These are phyloP conservation scores for Rhynchosporium graminicola DNA, from an alignment of 2,329 filamentous ascomycete genomes.

Conservation along the genomic window DNA sequence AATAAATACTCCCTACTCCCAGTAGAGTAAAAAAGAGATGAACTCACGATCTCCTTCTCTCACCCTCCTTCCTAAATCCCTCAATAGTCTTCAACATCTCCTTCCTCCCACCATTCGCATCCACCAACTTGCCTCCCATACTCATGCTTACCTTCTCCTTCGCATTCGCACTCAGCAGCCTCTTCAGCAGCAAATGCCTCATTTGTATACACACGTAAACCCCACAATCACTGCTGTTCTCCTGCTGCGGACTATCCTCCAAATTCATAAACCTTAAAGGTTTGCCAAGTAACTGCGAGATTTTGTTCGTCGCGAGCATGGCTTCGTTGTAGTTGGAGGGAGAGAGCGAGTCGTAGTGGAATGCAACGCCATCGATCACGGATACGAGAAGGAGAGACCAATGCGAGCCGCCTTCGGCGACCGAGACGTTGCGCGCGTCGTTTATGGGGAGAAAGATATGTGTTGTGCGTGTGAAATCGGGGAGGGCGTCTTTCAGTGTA, in stretches of 20 bases:
- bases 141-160: constrained; percentile 93
- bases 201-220: constrained; percentile 96
- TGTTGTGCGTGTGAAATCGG: constrained; percentile 76
- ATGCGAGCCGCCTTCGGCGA: constrained; percentile 88
- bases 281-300: constrained; percentile 67
- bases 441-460: constrained; percentile 97
- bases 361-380: constrained; percentile 84
- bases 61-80: constrained; percentile 80
- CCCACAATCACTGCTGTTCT: constrained; percentile 90
- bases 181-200: constrained; percentile 86
- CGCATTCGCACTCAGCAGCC: constrained; percentile 76
- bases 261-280: constrained; percentile 77
- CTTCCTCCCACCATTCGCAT: constrained; percentile 77
- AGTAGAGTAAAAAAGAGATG: constrained; percentile 1
- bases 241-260: constrained; percentile 83
- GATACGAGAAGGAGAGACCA: constrained; percentile 94
- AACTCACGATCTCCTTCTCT: constrained; percentile 77
- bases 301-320: constrained; percentile 64
- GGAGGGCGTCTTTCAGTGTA: constrained; percentile 66
- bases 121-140: constrained; percentile 80
- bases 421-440: constrained; percentile 73
- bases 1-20: background rate
- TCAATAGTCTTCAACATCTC: constrained; percentile 93
- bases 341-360: constrained; percentile 91
- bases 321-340: constrained; percentile 77